Percentiles rank a stretch among this genome's conserved stretches.
Evolutionary conservation across 352 stramenopile genomes (phyloP).

Genomic region (Phytophthora lateralis): DNA sequence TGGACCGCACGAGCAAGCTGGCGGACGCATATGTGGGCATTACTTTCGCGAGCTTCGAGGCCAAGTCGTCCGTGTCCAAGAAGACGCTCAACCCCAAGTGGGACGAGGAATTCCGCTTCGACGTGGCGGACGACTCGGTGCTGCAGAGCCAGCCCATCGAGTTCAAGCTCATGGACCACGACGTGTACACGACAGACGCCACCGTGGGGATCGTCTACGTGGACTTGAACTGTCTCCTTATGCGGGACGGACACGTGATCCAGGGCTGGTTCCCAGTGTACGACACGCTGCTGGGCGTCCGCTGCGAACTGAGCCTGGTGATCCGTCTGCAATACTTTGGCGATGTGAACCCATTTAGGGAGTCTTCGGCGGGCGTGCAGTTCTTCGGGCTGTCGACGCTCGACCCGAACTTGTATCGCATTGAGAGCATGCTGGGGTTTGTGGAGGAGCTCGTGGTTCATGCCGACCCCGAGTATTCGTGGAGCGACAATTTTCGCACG

Average conservation of each 20-base stretch:
- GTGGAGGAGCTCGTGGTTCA: constrained; percentile 97
- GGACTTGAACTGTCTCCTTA: constrained; percentile 98
- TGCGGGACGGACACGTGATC: constrained; percentile 90
- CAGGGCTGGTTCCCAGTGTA: constrained; percentile 99
- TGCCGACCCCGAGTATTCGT: constrained; percentile 98
- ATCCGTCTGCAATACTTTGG: constrained; percentile 97
- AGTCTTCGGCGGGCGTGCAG: constrained; percentile 97
- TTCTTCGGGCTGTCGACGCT: constrained; percentile 97
- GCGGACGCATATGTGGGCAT: constrained; percentile 89
- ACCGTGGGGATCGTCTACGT: constrained; percentile 98
- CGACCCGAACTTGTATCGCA: constrained; percentile 87
- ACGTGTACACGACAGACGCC: constrained; percentile 93
- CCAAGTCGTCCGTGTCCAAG: constrained; percentile 90
- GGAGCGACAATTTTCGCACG: constrained; percentile 94
- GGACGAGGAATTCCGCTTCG: constrained; percentile 98
- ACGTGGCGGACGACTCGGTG: constrained; percentile 97
- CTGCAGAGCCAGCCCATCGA: constrained; percentile 98
- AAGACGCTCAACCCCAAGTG: constrained; percentile 96
- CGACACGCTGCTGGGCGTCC: constrained; percentile 96
- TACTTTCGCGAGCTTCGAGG: constrained; percentile 86
- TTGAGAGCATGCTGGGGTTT: constrained; percentile 93
- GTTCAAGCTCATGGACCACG: constrained; percentile 96
- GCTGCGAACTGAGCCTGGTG: constrained; percentile 94
- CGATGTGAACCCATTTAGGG: constrained; percentile 97
- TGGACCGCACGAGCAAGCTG: constrained; percentile 85